These are phyloP conservation scores for Nicotiana obtusifolia DNA, from an alignment of 257 asterid genomes.

Conservation along the genomic window DNA sequence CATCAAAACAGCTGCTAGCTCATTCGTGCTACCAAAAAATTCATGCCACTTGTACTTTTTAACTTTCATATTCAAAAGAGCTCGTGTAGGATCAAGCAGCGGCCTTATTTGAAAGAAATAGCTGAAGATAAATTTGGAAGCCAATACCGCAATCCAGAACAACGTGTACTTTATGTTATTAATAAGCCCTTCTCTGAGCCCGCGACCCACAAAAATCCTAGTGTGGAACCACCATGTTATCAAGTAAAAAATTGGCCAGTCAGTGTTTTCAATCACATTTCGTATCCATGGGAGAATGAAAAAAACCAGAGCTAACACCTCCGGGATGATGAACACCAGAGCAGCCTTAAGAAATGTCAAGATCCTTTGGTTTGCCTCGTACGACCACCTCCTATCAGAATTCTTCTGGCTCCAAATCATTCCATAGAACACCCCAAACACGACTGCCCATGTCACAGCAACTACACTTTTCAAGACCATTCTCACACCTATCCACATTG, in stretches of 20 bases:
- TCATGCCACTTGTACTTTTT: constrained; percentile 71
- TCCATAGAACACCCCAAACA: constrained; percentile 73
- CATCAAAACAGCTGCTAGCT: constrained; percentile 58
- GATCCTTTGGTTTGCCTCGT: constrained; percentile 63
- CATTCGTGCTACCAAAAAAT: constrained; percentile 74
- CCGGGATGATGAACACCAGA: constrained; percentile 62
- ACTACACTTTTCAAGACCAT: constrained; percentile 83
- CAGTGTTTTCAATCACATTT: constrained; percentile 60
- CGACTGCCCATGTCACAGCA: constrained; percentile 68
- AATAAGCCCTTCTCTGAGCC: constrained; percentile 85
- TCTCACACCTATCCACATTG: constrained; percentile 66
- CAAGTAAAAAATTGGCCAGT: constrained; percentile 54
- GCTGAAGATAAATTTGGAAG: constrained; percentile 68
- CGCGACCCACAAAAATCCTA: constrained; percentile 77
- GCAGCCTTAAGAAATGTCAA: constrained; percentile 64
- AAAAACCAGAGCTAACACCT: constrained; percentile 61
- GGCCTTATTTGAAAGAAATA: constrained; percentile 85
- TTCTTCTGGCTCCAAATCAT: constrained; percentile 82
- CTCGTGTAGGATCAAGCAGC: constrained; percentile 67
- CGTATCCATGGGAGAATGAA: constrained; percentile 83
- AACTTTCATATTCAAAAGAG: constrained; percentile 35
- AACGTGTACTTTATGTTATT: constrained; percentile 61
- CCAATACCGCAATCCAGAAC: constrained; percentile 67
- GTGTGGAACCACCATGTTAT: constrained; percentile 88
- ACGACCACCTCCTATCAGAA: constrained; percentile 63